Conservation (phyloP, 352 stramenopile genomes). For the Globisporangium alternatum region DNA sequence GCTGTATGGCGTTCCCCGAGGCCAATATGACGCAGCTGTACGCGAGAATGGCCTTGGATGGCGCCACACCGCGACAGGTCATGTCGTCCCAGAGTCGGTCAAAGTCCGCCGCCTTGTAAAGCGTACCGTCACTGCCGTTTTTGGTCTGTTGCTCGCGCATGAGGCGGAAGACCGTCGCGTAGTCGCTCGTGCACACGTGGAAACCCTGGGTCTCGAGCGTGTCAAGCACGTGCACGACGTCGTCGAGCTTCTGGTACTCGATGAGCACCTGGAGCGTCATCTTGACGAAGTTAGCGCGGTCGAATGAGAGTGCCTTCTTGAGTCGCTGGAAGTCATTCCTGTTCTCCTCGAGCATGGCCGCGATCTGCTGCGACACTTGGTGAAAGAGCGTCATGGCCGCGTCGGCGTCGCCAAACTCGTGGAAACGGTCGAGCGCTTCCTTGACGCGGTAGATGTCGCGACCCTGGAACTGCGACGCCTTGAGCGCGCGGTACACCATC, state of each 20-base stretch:
- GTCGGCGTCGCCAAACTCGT: constrained; percentile 33
- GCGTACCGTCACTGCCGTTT: background rate
- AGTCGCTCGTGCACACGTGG: constrained; percentile 29
- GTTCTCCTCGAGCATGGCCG: constrained; percentile 20
- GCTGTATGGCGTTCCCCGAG: constrained; percentile 11
- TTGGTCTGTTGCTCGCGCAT: constrained; percentile 32
- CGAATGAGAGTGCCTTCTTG: constrained; percentile 14
- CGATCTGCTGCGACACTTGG: constrained; percentile 32
- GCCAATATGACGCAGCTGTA: constrained; percentile 29
- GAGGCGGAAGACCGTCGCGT: constrained; percentile 33
- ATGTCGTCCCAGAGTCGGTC: constrained; percentile 46
- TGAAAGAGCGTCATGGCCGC: constrained; percentile 32
- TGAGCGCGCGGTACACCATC: constrained; percentile 40
- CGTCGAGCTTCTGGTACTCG: constrained; percentile 24
- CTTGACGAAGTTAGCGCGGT: constrained; percentile 19
- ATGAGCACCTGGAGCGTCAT: constrained; percentile 33
- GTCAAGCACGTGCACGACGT: constrained; percentile 37
- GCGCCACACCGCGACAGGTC: constrained; percentile 24
- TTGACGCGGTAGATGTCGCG: constrained; percentile 37
- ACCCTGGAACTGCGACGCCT: constrained; percentile 42
- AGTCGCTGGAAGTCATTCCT: constrained; percentile 7
- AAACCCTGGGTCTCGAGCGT: constrained; percentile 29
- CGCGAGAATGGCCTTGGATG: constrained; percentile 35
- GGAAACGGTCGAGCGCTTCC: constrained; percentile 43
- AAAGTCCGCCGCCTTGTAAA: constrained; percentile 35